Conservation (phyloP, 108 stramenopile species). For the Mayamaea pseudoterrestris region DNA sequence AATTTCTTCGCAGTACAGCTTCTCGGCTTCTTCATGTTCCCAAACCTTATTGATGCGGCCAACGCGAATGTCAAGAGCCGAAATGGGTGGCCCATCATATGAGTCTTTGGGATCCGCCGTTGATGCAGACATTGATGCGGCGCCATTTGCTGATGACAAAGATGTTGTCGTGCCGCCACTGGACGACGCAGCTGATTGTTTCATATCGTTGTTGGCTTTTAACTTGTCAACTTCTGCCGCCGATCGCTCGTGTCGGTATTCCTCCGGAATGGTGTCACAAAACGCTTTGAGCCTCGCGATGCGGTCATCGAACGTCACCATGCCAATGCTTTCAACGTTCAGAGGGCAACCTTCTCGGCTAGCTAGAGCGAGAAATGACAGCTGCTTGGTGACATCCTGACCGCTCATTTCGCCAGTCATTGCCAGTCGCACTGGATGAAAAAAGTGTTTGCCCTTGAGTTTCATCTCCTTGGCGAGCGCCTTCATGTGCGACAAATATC, state of each 20-base stretch:
- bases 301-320: constrained; percentile 45
- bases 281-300: constrained; percentile 57
- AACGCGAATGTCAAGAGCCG: constrained; percentile 83
- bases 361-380: constrained; percentile 65
- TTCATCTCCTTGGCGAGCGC: constrained; percentile 66
- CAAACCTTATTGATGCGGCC: constrained; percentile 85
- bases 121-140: constrained; percentile 11
- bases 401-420: constrained; percentile 95
- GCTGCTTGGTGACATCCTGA: constrained; percentile 92
- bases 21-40: constrained; percentile 93
- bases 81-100: constrained; percentile 81
- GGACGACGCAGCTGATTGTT: constrained; percentile 5
- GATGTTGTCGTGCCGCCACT: constrained; percentile 1
- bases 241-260: constrained; percentile 35
- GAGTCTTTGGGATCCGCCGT: constrained; percentile 46
- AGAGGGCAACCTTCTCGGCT: constrained; percentile 38
- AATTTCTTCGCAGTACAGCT: constrained; percentile 97
- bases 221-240: constrained; percentile 7
- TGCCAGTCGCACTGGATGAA: constrained; percentile 88
- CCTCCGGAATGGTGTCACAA: constrained; percentile 67
- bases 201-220: constrained; percentile 7
- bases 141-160: no score
- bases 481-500: constrained; percentile 81
- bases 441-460: constrained; percentile 85
- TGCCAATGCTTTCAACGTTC: constrained; percentile 33